These are phyloP conservation scores for Fraxinus dipetala DNA, from an alignment of 305 asterid genomes.

Conservation along the genomic window DNA sequence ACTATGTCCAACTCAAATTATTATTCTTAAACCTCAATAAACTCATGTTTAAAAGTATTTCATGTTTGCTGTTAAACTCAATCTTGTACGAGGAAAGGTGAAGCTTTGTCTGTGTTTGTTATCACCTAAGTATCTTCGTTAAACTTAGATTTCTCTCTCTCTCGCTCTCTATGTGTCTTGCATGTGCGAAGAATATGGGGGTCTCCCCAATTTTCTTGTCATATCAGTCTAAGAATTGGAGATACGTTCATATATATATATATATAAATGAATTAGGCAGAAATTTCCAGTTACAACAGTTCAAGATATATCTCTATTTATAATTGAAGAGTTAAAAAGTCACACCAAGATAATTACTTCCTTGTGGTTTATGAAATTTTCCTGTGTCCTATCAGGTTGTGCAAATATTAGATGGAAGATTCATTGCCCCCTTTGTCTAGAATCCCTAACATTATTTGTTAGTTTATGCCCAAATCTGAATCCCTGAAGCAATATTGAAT, in stretches of 20 bases:
- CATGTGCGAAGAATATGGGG: neutral
- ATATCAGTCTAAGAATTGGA: neutral
- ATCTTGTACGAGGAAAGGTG: neutral
- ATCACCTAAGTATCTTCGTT: neutral
- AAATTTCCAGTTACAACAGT: neutral
- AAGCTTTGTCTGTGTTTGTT: neutral
- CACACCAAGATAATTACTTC: neutral
- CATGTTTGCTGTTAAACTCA: neutral
- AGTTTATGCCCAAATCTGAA: neutral
- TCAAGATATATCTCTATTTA: neutral
- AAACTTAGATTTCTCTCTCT: neutral
- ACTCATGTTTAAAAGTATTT: neutral
- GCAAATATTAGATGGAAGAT: neutral
- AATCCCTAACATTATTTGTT: neutral
- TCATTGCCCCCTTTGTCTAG: neutral
- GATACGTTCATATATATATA: neutral
- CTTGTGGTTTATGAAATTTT: neutral
- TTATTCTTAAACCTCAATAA: neutral
- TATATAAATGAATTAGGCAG: too few species aligned
- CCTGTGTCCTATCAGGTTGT: neutral
- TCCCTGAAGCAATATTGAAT: neutral
- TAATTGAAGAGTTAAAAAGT: neutral
- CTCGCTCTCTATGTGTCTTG: neutral
- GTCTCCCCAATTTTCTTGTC: neutral
- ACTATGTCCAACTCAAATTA: neutral